Conservation (phyloP, 1,284 basidiomycete species). For the Cutaneotrichosporon sp. region DNA sequence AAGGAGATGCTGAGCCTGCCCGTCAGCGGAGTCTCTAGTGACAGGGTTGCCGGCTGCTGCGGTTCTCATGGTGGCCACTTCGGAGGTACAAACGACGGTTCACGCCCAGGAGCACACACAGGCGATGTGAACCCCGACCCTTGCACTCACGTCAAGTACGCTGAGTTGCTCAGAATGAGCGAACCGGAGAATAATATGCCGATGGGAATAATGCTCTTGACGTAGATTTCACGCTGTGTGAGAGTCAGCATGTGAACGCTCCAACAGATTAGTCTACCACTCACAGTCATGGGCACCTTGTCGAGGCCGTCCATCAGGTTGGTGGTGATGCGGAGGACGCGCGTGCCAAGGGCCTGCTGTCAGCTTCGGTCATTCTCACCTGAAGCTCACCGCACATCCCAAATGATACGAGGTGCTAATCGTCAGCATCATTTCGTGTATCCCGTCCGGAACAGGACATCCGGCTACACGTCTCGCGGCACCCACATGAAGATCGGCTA, state of each 20-base stretch:
- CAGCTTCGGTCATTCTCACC: constrained; percentile 7
- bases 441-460: constrained; percentile 54
- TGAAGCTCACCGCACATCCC: constrained; percentile 44
- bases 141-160: constrained; percentile 64
- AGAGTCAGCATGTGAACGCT: neutral
- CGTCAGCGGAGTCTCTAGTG: neutral
- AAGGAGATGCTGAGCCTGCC: constrained; percentile 82
- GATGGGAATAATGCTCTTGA: constrained; percentile 87
- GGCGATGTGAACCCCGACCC: too few relatives aligned
- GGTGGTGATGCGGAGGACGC: constrained; percentile 81
- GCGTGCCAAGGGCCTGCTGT: constrained; percentile 79
- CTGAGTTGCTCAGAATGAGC: constrained; percentile 89
- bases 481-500: constrained; percentile 52
- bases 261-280: constrained; percentile 12
- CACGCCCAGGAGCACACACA: too few relatives aligned
- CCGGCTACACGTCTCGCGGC: too few relatives aligned
- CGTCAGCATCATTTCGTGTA: constrained; percentile 58
- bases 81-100: too few relatives aligned
- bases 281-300: constrained; percentile 72
- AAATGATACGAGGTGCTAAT: constrained; percentile 59
- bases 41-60: neutral
- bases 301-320: constrained; percentile 78
- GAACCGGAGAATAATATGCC: constrained; percentile 88
- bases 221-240: constrained; percentile 64
- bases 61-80: neutral